Evolutionary conservation across 225 moss, liverwort and hornwort species (phyloP), one percentile per base, ranked within the genome.

Genomic region (Rhytidiadelphus loreus): DNA sequence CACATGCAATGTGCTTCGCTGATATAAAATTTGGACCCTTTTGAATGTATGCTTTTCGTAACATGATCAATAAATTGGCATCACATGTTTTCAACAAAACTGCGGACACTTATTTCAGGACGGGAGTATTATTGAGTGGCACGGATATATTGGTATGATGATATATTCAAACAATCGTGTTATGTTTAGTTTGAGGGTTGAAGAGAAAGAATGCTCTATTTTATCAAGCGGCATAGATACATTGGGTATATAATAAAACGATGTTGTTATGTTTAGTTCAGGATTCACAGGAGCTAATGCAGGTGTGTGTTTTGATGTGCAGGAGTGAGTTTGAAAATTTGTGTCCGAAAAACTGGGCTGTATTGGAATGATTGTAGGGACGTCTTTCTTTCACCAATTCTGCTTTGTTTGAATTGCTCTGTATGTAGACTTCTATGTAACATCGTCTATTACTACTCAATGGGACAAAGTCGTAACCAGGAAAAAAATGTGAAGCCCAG

Each of bases 381-480:
- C 64, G 21, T 62, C 68, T 77, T 60, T 37, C 65, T 60, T 52
- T 63, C 65, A 66, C 43, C 59, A 57, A 70, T 86, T 83, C 83
- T 69, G 65, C 81, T 80, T 60, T 80, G 17, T 89, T 41, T 55
- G 41, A 85, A 86, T 85, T 80, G 58, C 41, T 91, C 43, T 86
- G 44, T 88, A 71, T 75, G 68, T 78, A 55, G 43, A 41, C 48
- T 63, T 65, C 41, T 83, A 53, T 91, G 81, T 88, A 93, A 68
- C 61, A 77, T 84, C 84, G 69, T 90, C 86, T 88, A 62, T 87
- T 73, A 88, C 85, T 88, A 74, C 59, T 80, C 43, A 83, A 85
- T 89, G 87, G 66, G 60, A 87, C 86, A 83, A 83, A 90, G 86
- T 86, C 60, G 43, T 86, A 90, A 66, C 52, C 18, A 83, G 28